Evolutionary conservation across 1,284 basidiomycete species (phyloP).

Genomic region (Ustilago hordei): DNA sequence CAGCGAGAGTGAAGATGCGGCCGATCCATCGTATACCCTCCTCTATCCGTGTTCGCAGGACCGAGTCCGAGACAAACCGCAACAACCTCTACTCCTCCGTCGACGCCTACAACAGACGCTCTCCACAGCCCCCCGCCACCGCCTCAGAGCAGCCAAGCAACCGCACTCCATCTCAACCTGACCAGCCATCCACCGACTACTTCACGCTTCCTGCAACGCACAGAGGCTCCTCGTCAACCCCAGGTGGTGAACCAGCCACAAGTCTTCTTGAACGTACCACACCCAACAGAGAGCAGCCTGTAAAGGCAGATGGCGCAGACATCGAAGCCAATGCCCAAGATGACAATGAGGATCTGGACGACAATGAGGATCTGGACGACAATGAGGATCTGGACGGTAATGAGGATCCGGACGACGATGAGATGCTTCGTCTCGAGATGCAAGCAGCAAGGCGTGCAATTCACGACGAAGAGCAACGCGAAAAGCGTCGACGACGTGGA

Average conservation of each 20-base stretch:
- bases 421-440: constrained; percentile 29
- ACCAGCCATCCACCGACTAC: constrained; percentile 13
- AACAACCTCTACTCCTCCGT: constrained; percentile 26
- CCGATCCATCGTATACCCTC: constrained; percentile 41
- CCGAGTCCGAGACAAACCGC: constrained; percentile 16
- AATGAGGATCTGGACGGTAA: constrained; percentile 7
- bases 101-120: constrained; percentile 14
- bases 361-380: constrained; percentile 9
- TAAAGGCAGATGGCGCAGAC: background rate
- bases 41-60: constrained; percentile 41
- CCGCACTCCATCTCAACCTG: constrained; percentile 3
- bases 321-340: background rate
- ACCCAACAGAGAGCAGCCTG: constrained; percentile 6
- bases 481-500: constrained; percentile 2
- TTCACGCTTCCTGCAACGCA: constrained; percentile 9
- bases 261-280: constrained; percentile 5
- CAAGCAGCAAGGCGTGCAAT: constrained; percentile 32
- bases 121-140: background rate
- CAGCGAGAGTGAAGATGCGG: constrained; percentile 1
- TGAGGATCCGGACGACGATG: constrained; percentile 25
- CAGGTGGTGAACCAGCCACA: background rate
- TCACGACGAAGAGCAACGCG: constrained; percentile 23
- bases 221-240: constrained; percentile 15
- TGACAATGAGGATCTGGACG: background rate
- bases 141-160: background rate